phyloP scores from a whole-genome alignment of 257 asterid species.

The Solanum chaucha region DNA sequence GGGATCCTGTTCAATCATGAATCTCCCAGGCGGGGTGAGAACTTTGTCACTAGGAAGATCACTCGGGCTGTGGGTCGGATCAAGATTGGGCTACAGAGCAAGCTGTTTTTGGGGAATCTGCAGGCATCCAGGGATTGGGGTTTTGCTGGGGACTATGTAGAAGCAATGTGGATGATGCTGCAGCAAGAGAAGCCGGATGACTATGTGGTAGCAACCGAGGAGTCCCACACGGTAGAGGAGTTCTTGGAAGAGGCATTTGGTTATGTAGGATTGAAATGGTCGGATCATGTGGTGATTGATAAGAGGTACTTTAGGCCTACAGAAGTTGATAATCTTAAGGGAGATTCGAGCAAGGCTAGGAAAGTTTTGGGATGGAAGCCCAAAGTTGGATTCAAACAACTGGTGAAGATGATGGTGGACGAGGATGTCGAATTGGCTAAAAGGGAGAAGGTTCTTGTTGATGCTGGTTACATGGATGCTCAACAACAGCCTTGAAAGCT shows the following conservation, averaged over 20 bases:
- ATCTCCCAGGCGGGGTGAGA: constrained; percentile 88
- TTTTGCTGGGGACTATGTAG: constrained; percentile 91
- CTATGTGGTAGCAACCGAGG: constrained; percentile 95
- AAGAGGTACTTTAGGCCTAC: constrained; percentile 77
- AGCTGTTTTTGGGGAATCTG: constrained; percentile 71
- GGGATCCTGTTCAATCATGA: constrained; percentile 92
- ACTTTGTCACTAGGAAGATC: constrained; percentile 89
- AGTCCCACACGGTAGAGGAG: constrained; percentile 86
- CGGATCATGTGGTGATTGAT: constrained; percentile 80
- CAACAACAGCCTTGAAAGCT: constrained; percentile 77
- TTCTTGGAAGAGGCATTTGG: constrained; percentile 65
- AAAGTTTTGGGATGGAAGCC: constrained; percentile 83
- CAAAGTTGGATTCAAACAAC: constrained; percentile 67
- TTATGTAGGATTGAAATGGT: constrained; percentile 74
- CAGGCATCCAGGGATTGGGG: constrained; percentile 98
- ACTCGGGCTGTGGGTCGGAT: constrained; percentile 96
- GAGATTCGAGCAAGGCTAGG: constrained; percentile 79
- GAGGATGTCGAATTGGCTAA: constrained; percentile 87
- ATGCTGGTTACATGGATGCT: constrained; percentile 96
- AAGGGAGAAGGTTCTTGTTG: constrained; percentile 95
- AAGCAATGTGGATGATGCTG: constrained; percentile 99
- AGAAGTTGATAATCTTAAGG: constrained; percentile 84
- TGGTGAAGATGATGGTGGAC: constrained; percentile 97
- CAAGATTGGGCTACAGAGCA: constrained; percentile 84
- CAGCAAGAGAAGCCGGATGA: constrained; percentile 94